These are phyloP conservation scores for Polychaeton citri DNA, from an alignment of 2,329 filamentous ascomycete species.

Conservation along the genomic window DNA sequence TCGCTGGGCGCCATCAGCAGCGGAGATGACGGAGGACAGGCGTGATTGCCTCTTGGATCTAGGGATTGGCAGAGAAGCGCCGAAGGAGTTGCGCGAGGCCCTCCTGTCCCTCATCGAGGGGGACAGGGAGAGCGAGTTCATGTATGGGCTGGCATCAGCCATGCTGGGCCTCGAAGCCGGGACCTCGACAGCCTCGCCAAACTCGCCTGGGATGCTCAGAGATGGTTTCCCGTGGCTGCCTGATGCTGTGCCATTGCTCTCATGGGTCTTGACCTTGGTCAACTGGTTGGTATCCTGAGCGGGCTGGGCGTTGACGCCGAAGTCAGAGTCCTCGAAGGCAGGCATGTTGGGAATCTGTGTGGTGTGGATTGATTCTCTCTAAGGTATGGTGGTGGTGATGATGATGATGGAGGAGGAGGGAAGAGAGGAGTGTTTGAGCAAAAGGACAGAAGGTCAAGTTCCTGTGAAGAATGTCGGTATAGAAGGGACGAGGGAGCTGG, in stretches of 20 bases:
- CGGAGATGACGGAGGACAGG: slow-evolving; percentile 47
- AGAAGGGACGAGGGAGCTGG: no score
- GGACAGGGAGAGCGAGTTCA: slow-evolving; percentile 57
- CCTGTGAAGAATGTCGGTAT: no score
- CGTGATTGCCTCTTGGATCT: slow-evolving; percentile 55
- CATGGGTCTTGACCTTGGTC: slow-evolving; percentile 7
- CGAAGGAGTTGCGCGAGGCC: slow-evolving; percentile 63
- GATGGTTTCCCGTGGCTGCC: slow-evolving; percentile 18
- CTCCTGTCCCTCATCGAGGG: slow-evolving; percentile 56
- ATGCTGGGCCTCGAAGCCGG: slow-evolving; percentile 55
- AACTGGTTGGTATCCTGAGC: slow-evolving; percentile 19
- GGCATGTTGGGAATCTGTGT: slow-evolving; percentile 36
- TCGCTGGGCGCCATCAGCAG: slow-evolving; percentile 34
- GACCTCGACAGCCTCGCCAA: slow-evolving; percentile 49
- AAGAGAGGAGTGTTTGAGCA: no score
- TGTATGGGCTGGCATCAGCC: slow-evolving; percentile 53
- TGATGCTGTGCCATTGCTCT: slow-evolving; percentile 18
- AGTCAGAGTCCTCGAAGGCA: slow-evolving; percentile 45
- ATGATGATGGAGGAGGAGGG: neutral
- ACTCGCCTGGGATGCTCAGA: slow-evolving; percentile 32
- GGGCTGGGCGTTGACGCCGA: slow-evolving; percentile 28
- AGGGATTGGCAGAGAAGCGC: slow-evolving; percentile 58
- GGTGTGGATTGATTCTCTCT: neutral
- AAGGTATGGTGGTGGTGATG: neutral
- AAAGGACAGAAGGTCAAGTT: no score